phyloP scores from a whole-genome alignment of 495 filamentous ascomycete genomes.

The Trichoderma virens region DNA sequence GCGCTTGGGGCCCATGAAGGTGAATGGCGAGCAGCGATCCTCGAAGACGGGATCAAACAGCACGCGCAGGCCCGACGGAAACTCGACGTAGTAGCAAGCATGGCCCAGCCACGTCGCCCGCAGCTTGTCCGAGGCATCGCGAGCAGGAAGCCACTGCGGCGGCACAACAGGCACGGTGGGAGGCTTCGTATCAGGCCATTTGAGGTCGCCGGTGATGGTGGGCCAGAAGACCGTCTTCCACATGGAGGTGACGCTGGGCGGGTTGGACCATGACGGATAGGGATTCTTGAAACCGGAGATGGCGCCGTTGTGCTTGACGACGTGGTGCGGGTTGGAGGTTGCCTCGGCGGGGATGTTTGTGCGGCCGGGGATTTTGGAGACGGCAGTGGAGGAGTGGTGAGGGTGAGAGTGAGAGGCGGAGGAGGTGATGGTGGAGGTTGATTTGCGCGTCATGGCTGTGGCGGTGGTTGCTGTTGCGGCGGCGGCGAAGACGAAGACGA shows the following conservation, averaged over 20 bases:
- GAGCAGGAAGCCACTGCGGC: slow-evolving; percentile 61
- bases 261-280: slow-evolving; percentile 22
- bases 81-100: slow-evolving; percentile 90
- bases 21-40: slow-evolving; percentile 72
- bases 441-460: neutral
- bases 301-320: slow-evolving; percentile 23
- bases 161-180: slow-evolving; percentile 60
- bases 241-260: neutral
- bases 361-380: slow-evolving; percentile 17
- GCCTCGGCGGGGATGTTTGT: slow-evolving; percentile 13
- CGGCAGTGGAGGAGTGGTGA: slow-evolving; percentile 16
- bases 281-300: slow-evolving; percentile 29
- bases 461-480: neutral
- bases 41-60: slow-evolving; percentile 96
- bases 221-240: slow-evolving; percentile 22
- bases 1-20: slow-evolving; percentile 66
- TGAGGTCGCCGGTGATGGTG: slow-evolving; percentile 48
- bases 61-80: slow-evolving; percentile 77
- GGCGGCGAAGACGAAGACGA: neutral
- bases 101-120: slow-evolving; percentile 96
- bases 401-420: slow-evolving; percentile 11
- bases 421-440: slow-evolving; percentile 2
- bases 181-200: slow-evolving; percentile 54
- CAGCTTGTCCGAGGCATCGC: slow-evolving; percentile 46
- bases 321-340: slow-evolving; percentile 15